Evolutionary conservation across 2,329 filamentous ascomycete genomes (phyloP), one percentile per base, ranked within the genome.

Genomic region (Fusarium odoratissimum): DNA sequence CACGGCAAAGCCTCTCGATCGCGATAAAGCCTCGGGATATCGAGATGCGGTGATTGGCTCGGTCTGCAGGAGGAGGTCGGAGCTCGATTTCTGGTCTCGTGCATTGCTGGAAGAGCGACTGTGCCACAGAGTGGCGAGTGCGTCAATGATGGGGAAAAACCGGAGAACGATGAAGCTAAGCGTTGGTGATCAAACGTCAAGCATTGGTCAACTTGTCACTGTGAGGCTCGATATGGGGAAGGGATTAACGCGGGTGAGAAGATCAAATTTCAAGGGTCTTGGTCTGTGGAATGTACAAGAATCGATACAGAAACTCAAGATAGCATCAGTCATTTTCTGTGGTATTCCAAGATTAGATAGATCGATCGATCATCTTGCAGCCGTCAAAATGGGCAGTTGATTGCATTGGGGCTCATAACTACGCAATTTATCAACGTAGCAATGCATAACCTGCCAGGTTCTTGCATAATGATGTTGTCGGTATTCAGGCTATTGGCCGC

Each of bases 11-110:
- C 48, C n/a, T 21, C 45, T 59, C 64, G 52, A 56, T 60, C 65
- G 78, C 78, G 78, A 79, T 76, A 79, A 79, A 79, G 71, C 77
- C 54, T 78, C 78, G 78, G 77, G 72, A 64, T 69, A 69, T 72
- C 33, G 19, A 4, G 25, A 7, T 11, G 7, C n/a, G 19, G 4
- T 71, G 52, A 78, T 79, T 79, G 78, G 78, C 12, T 65, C 75
- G 75, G 77, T 38, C 70, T 44, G 64, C 74, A 63, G 75, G 75
- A 77, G 72, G 54, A 58, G 56, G 44, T 59, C 67, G 70, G 63
- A 63, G 56, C 57, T 60, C 38, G 33, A 28, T 21, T 33, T 44
- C 41, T 51, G 71, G 64, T 74, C 71, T 66, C 57, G 71, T 74
- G 71, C 71, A 60, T 30, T 40, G 40, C 30, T 35, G 35, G 10